Evolutionary conservation across 129 eudicot species (phyloP).

Genomic region (Rutidosis leptorrhynchoides): DNA sequence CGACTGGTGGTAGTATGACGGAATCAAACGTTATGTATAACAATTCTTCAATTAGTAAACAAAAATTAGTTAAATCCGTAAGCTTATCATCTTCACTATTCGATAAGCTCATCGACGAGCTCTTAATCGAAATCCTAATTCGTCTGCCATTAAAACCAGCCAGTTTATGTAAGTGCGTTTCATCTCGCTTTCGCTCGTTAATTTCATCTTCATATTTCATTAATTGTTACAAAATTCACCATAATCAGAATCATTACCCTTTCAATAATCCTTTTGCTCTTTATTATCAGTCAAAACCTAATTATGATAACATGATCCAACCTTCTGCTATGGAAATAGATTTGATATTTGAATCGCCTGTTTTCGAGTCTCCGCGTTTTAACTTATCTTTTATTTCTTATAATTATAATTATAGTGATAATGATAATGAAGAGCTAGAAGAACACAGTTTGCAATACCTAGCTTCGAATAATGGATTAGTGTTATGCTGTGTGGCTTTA

Average conservation of each 20-base stretch:
- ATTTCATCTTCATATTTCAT: conserved; percentile 25
- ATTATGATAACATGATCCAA: conserved; percentile 18
- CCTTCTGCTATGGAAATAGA: conserved; percentile 24
- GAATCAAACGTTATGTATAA: not conserved
- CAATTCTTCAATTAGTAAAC: conserved; percentile 1
- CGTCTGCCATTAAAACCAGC: conserved; percentile 21
- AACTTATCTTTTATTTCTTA: conserved; percentile 9
- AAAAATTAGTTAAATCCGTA: not conserved
- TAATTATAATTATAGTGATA: too few relatives aligned
- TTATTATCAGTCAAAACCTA: conserved; percentile 29
- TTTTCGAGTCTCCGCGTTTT: conserved; percentile 20
- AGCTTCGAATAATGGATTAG: conserved; percentile 21
- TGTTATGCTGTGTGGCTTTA: conserved; percentile 19
- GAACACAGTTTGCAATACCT: conserved; percentile 15
- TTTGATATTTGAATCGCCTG: conserved; percentile 12
- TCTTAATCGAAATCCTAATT: conserved; percentile 28
- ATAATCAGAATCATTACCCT: not conserved
- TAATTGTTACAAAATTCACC: conserved; percentile 6
- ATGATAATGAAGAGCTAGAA: not conserved
- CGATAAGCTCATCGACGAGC: conserved; percentile 33
- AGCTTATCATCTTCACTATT: conserved; percentile 5
- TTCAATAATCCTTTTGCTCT: conserved; percentile 20
- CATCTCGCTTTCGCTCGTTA: conserved; percentile 13
- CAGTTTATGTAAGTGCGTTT: conserved; percentile 25
- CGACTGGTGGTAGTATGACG: not conserved